A percentile compares a stretch with the other conserved stretches of the same genome.
These are phyloP conservation scores for Eragrostis tef DNA, from an alignment of 202 grass and related monocot species.

Conservation along the genomic window DNA sequence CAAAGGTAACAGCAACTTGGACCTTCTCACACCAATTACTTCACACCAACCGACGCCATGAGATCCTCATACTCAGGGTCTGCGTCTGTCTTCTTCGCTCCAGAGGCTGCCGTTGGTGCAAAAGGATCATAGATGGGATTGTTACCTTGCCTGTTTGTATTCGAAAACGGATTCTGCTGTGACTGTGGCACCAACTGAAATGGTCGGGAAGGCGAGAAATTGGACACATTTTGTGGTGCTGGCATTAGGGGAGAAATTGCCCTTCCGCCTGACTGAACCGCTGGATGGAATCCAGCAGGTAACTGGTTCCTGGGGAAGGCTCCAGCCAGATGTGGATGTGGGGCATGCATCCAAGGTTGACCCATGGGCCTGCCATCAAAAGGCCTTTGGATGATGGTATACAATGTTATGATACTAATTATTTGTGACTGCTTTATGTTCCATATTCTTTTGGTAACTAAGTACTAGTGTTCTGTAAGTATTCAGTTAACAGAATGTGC, in stretches of 20 bases:
- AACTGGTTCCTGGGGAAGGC: conserved; percentile 47
- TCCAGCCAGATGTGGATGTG: conserved; percentile 45
- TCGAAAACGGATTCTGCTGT: conserved; percentile 42
- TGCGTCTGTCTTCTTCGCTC: conserved; percentile 47
- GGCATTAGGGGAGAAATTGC: conserved; percentile 27
- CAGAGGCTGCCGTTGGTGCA: conserved; percentile 47
- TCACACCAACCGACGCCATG: conserved; percentile 73
- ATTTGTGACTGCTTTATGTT: conserved; percentile 19
- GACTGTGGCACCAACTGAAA: conserved; percentile 47
- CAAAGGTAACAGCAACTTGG: not conserved
- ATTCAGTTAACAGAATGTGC: not conserved
- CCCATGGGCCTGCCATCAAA: conserved; percentile 39
- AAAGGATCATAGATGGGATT: conserved; percentile 74
- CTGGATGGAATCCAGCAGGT: conserved; percentile 42
- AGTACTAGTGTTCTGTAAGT: not conserved
- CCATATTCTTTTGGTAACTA: not conserved
- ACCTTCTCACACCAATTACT: conserved; percentile 39
- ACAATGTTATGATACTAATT: not conserved
- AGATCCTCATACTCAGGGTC: conserved; percentile 78
- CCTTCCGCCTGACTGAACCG: conserved; percentile 38
- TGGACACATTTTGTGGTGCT: conserved; percentile 14
- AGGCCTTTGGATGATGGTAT: conserved; percentile 49
- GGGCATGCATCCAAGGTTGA: conserved; percentile 42
- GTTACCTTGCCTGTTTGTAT: conserved; percentile 37
- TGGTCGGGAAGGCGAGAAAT: conserved; percentile 32